Evolutionary conservation across 805 yeast species (phyloP).

Genomic region (Ogataea pignaliae): DNA sequence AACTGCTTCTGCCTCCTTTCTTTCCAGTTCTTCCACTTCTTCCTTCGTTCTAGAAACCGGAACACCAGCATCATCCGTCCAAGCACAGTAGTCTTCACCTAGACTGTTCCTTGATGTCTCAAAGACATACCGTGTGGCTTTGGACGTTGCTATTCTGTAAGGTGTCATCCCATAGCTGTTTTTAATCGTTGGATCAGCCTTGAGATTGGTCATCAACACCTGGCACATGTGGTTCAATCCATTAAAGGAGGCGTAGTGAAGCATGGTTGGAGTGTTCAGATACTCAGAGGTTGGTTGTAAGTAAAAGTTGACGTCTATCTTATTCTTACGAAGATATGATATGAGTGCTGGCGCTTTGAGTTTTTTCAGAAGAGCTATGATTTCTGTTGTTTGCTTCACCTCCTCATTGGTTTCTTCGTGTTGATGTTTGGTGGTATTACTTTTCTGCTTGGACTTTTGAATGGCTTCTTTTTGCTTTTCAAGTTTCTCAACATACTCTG

Average conservation of each 20-base stretch:
- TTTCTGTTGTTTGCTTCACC: slow-evolving; percentile 53
- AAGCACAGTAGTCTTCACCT: slow-evolving; percentile 68
- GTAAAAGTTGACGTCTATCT: slow-evolving; percentile 45
- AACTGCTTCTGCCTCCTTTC: slow-evolving; percentile 30
- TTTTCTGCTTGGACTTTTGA: slow-evolving; percentile 22
- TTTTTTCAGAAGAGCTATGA: slow-evolving; percentile 57
- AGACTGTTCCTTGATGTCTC: slow-evolving; percentile 61
- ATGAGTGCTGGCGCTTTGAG: slow-evolving; percentile 74
- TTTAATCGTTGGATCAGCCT: slow-evolving; percentile 61
- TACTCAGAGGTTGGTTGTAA: slow-evolving; percentile 55
- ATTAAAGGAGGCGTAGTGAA: slow-evolving; percentile 73
- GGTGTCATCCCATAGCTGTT: slow-evolving; percentile 61
- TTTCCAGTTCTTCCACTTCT: slow-evolving; percentile 42
- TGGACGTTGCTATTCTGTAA: slow-evolving; percentile 55
- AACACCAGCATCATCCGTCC: slow-evolving; percentile 59
- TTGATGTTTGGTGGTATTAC: slow-evolving; percentile 3
- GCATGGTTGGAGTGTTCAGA: slow-evolving; percentile 59
- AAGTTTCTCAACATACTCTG: slow-evolving; percentile 22
- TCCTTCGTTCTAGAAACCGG: slow-evolving; percentile 57
- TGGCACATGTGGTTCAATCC: slow-evolving; percentile 66
- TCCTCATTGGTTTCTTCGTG: slow-evolving; percentile 24
- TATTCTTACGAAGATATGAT: slow-evolving; percentile 54
- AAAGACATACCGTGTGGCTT: slow-evolving; percentile 48
- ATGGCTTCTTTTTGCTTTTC: slow-evolving; percentile 29
- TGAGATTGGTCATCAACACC: slow-evolving; percentile 54